phyloP scores from a whole-genome alignment of 2,329 filamentous ascomycete genomes.

The Ascochyta lentis region DNA sequence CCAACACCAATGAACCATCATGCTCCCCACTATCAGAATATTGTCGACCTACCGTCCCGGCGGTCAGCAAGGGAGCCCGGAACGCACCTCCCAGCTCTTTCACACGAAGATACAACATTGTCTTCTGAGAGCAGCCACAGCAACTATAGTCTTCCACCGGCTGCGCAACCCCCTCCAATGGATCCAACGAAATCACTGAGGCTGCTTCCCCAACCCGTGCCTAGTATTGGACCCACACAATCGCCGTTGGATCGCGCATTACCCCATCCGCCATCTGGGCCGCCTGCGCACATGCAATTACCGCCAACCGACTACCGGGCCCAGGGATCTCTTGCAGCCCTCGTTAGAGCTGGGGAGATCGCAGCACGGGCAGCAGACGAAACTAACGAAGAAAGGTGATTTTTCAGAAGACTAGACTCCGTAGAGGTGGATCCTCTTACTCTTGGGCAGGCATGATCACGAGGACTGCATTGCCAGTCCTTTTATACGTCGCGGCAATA shows the following conservation, averaged over 20 bases:
- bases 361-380: slow-evolving; percentile 44
- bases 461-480: not conserved
- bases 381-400: slow-evolving; percentile 17
- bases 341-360: slow-evolving; percentile 48
- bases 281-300: slow-evolving; percentile 23
- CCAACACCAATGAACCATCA: slow-evolving; percentile 8
- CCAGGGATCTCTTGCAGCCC: slow-evolving; percentile 45
- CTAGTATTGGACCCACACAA: slow-evolving; percentile 35
- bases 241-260: slow-evolving; percentile 42
- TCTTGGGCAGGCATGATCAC: not conserved
- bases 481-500: not conserved
- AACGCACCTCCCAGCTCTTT: slow-evolving; percentile 40
- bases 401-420: slow-evolving; percentile 25
- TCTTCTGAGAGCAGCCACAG: slow-evolving; percentile 49
- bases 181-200: slow-evolving; percentile 45
- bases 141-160: slow-evolving; percentile 23
- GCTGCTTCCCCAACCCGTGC: slow-evolving; percentile 48
- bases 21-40: slow-evolving; percentile 29
- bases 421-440: too few relatives aligned
- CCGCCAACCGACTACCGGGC: slow-evolving; percentile 40
- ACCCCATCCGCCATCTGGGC: slow-evolving; percentile 15
- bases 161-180: slow-evolving; percentile 26
- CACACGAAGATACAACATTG: slow-evolving; percentile 49
- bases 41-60: slow-evolving; percentile 41
- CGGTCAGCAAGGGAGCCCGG: slow-evolving; percentile 38